Evolutionary conservation across 75 land plant genomes (phyloP).

Genomic region (Chamaecyparis obtusa): DNA sequence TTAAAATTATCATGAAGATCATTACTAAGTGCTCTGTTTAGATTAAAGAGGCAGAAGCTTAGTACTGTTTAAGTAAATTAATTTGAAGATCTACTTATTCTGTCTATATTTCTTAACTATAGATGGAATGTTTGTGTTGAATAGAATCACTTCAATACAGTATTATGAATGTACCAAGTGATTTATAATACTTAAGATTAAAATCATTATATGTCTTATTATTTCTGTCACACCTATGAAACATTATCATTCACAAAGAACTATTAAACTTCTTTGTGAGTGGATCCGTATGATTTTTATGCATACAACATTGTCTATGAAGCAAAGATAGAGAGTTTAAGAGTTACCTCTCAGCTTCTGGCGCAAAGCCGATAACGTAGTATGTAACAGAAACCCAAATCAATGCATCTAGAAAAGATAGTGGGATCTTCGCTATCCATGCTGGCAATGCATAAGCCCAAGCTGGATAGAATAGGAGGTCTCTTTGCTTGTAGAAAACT

Average conservation of each 20-base stretch:
- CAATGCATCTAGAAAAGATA: constrained; percentile 36
- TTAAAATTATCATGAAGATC: constrained; percentile 25
- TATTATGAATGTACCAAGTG: neutral
- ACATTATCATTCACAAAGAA: neutral
- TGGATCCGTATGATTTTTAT: neutral
- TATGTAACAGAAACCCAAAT: constrained; percentile 45
- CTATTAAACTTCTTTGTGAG: neutral
- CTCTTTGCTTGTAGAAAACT: constrained; percentile 56
- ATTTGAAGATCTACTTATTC: neutral
- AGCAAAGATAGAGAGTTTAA: neutral
- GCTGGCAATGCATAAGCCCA: constrained; percentile 50
- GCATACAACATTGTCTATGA: neutral
- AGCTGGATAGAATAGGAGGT: constrained; percentile 40
- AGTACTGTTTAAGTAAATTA: neutral
- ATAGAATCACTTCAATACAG: constrained; percentile 13
- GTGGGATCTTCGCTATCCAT: constrained; percentile 26
- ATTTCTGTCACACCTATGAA: neutral
- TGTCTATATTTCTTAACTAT: neutral
- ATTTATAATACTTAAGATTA: neutral
- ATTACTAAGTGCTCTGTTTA: neutral
- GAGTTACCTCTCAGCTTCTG: constrained; percentile 33
- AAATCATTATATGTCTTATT: neutral
- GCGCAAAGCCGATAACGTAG: constrained; percentile 49
- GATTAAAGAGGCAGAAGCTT: neutral
- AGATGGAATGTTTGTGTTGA: constrained; percentile 27